These are phyloP conservation scores for Cyclocybe aegerita DNA, from an alignment of 768 basidiomycete species.

Conservation along the genomic window DNA sequence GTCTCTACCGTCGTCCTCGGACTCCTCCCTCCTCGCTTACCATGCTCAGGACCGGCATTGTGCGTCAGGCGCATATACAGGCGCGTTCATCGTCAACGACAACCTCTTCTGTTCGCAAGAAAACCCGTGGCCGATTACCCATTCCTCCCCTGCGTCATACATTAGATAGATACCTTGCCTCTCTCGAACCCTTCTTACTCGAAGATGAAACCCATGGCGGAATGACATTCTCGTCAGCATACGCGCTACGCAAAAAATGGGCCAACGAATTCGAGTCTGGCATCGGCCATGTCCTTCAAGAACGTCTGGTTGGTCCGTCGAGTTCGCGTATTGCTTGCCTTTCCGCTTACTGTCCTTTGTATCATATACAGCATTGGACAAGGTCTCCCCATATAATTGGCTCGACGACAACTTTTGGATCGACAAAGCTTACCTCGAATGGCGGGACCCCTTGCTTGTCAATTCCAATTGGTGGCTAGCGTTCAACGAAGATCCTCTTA, in stretches of 20 bases:
- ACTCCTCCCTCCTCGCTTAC: background rate
- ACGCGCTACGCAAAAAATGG: slow-evolving; percentile 55
- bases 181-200: slow-evolving; percentile 74
- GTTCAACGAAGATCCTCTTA: slow-evolving; percentile 68
- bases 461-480: slow-evolving; percentile 98
- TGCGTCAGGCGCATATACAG: slow-evolving; percentile 17
- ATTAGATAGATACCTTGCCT: slow-evolving; percentile 74
- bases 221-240: slow-evolving; percentile 46
- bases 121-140: slow-evolving; percentile 68
- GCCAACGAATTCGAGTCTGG: slow-evolving; percentile 71
- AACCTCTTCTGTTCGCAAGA: slow-evolving; percentile 16
- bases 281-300: slow-evolving; percentile 67
- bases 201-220: slow-evolving; percentile 69
- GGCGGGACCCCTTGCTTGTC: slow-evolving; percentile 80
- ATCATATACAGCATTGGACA: slow-evolving; percentile 65
- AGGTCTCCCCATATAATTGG: slow-evolving; percentile 86
- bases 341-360: slow-evolving; percentile 18
- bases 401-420: slow-evolving; percentile 93
- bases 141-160: slow-evolving; percentile 78
- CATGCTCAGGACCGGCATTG: slow-evolving; percentile 23
- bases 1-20: background rate
- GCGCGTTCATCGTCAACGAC: slow-evolving; percentile 19
- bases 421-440: slow-evolving; percentile 84
- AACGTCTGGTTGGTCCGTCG: slow-evolving; percentile 66
- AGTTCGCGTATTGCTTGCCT: slow-evolving; percentile 3